Conservation (phyloP, 116 monocot species). For the Dioscorea cayenensis region DNA sequence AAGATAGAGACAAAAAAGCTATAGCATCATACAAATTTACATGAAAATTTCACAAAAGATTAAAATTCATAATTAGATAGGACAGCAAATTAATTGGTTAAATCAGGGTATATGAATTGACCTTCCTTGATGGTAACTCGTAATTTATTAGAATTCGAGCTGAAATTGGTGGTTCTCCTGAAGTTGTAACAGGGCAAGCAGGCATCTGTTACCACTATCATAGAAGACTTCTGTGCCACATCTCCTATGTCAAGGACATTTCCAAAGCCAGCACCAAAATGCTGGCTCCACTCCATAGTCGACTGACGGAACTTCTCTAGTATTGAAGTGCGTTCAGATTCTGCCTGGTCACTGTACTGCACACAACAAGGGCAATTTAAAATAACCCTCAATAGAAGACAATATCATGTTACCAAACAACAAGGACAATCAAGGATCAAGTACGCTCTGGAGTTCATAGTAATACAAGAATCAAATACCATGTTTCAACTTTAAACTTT, state of each 20-base stretch:
- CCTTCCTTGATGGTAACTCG: slow-evolving; percentile 89
- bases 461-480: not conserved
- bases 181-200: slow-evolving; percentile 58
- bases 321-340: slow-evolving; percentile 54
- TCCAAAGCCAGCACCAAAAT: slow-evolving; percentile 12
- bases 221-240: slow-evolving; percentile 37
- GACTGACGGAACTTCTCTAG: slow-evolving; percentile 65
- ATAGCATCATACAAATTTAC: too few species aligned
- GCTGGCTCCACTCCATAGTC: slow-evolving; percentile 60
- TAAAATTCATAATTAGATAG: too few species aligned
- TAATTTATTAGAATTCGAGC: slow-evolving; percentile 81
- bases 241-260: slow-evolving; percentile 29
- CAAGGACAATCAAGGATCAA: too few species aligned
- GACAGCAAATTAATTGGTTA: not conserved
- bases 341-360: slow-evolving; percentile 87
- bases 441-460: not conserved
- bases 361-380: not conserved
- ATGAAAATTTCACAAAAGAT: too few species aligned
- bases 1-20: too few species aligned
- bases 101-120: slow-evolving; percentile 3
- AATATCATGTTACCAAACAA: not conserved
- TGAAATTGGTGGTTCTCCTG: slow-evolving; percentile 57
- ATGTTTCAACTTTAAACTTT: not conserved
- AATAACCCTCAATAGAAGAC: not conserved
- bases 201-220: slow-evolving; percentile 87